These are phyloP conservation scores for Pichia membranifaciens DNA, from an alignment of 805 yeast species.

Conservation along the genomic window DNA sequence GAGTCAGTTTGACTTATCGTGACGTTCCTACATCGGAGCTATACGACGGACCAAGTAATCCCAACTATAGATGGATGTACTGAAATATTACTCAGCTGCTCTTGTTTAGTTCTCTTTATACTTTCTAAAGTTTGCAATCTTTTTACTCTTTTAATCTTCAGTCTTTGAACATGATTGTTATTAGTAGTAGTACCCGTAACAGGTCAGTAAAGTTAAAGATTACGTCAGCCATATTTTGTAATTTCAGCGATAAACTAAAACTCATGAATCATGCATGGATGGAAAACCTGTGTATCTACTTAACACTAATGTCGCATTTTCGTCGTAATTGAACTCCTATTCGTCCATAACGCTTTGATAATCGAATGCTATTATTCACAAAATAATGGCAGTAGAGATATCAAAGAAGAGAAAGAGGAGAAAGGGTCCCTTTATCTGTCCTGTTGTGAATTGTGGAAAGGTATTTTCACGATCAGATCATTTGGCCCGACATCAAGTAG, in stretches of 20 bases:
- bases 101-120: neutral
- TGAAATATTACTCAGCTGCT: neutral
- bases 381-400: neutral
- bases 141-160: too few species aligned
- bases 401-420: slow-evolving; percentile 14
- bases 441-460: slow-evolving; percentile 42
- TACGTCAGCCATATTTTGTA: too few species aligned
- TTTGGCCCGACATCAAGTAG: slow-evolving; percentile 48
- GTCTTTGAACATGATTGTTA: too few species aligned
- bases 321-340: too few species aligned
- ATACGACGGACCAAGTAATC: slow-evolving; percentile 40
- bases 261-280: too few species aligned
- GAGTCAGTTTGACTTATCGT: slow-evolving; percentile 32
- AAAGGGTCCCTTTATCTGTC: slow-evolving; percentile 26
- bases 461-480: slow-evolving; percentile 55
- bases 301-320: too few species aligned
- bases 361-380: neutral
- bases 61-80: slow-evolving; percentile 44
- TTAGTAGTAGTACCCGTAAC: too few species aligned
- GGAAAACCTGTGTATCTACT: too few species aligned
- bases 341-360: too few species aligned
- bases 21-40: slow-evolving; percentile 40
- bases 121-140: too few species aligned
- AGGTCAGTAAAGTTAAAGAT: too few species aligned
- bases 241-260: too few species aligned